phyloP scores from a whole-genome alignment of 1,284 basidiomycete genomes.

The Sporisorium graminicola region DNA sequence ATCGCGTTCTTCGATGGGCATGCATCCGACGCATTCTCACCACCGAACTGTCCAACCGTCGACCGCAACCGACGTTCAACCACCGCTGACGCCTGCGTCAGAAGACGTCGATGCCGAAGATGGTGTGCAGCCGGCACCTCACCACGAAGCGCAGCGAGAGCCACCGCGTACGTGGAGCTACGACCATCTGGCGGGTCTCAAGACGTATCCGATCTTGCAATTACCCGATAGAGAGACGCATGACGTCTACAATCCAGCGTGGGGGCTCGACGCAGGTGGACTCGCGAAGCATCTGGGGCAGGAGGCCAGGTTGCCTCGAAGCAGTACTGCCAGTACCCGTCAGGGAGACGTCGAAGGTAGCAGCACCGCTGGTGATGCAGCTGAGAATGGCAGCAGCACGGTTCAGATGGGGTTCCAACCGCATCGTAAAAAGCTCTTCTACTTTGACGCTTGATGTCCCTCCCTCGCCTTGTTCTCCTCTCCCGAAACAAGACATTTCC shows the following conservation, averaged over 20 bases:
- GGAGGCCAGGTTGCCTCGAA: slow-evolving; percentile 2
- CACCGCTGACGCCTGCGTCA: slow-evolving; percentile 1
- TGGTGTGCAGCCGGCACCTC: neutral
- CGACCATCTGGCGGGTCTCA: slow-evolving; percentile 52
- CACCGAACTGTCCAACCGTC: slow-evolving; percentile 19
- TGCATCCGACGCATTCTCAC: slow-evolving; percentile 14
- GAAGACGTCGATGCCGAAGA: slow-evolving; percentile 11
- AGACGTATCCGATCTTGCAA: slow-evolving; percentile 60
- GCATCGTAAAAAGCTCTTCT: slow-evolving; percentile 59
- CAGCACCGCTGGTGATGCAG: neutral
- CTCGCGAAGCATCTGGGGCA: slow-evolving; percentile 34
- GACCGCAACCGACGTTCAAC: slow-evolving; percentile 6
- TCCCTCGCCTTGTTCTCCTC: neutral
- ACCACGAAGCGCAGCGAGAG: slow-evolving; percentile 10
- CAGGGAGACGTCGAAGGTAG: neutral
- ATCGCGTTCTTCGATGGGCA: slow-evolving; percentile 36
- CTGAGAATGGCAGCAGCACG: neutral
- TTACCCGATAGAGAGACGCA: slow-evolving; percentile 60
- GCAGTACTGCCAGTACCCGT: neutral
- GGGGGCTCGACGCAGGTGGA: slow-evolving; percentile 47
- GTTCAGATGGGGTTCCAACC: slow-evolving; percentile 37
- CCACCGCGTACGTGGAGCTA: slow-evolving; percentile 47
- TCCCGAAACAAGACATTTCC: no score
- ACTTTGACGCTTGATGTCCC: slow-evolving; percentile 51
- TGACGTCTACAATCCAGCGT: slow-evolving; percentile 59